These are phyloP conservation scores for Nakazawaea sp. DNA, from an alignment of 805 yeast genomes.

Conservation along the genomic window DNA sequence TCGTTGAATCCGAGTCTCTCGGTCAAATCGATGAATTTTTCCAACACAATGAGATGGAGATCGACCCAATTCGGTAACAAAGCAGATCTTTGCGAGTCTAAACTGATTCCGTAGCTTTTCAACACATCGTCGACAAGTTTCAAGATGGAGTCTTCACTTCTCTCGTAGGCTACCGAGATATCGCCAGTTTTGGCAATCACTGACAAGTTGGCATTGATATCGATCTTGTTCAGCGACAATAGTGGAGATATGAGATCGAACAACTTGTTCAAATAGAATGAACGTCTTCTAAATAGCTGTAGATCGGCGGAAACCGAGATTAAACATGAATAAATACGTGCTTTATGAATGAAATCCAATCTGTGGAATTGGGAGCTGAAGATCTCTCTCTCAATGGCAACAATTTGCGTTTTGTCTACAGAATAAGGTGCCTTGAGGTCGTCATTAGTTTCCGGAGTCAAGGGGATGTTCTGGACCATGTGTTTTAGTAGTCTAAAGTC, in stretches of 20 bases:
- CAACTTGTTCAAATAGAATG: constrained; percentile 62
- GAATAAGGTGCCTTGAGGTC: not conserved
- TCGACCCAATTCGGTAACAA: constrained; percentile 42
- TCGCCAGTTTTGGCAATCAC: constrained; percentile 4
- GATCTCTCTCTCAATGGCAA: constrained; percentile 38
- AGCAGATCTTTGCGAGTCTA: constrained; percentile 26
- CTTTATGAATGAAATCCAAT: constrained; percentile 45
- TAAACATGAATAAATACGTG: constrained; percentile 57
- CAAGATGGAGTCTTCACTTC: constrained; percentile 11
- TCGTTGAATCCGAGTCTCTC: constrained; percentile 40
- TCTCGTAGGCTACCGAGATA: constrained; percentile 1
- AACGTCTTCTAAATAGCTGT: constrained; percentile 58
- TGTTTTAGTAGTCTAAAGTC: constrained; percentile 32
- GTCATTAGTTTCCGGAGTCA: constrained; percentile 8
- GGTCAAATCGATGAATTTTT: constrained; percentile 1
- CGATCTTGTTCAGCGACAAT: constrained; percentile 16
- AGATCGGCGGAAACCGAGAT: constrained; percentile 58
- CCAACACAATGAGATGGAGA: constrained; percentile 47
- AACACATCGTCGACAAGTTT: constrained; percentile 41
- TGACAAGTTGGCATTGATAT: constrained; percentile 5
- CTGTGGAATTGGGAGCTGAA: constrained; percentile 36
- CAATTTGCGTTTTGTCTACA: constrained; percentile 33
- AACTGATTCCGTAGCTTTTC: constrained; percentile 45
- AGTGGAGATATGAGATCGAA: constrained; percentile 44
- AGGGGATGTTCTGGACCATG: constrained; percentile 33